Conservation (phyloP, 139 green algal genomes). For the Penium margaritaceum region DNA sequence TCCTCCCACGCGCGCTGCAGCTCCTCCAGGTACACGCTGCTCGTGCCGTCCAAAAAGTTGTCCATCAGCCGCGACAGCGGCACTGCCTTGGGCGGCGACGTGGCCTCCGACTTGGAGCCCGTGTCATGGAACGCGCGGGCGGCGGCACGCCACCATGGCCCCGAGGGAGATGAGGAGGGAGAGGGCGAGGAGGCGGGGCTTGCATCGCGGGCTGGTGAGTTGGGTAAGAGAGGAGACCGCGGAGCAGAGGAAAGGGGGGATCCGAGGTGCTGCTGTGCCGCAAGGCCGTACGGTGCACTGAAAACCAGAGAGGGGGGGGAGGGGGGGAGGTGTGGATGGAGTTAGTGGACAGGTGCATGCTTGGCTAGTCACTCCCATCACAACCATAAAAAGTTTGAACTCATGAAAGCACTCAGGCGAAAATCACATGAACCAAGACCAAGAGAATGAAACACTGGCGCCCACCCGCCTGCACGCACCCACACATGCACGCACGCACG, state of each 20-base stretch:
- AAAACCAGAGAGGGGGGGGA: not conserved
- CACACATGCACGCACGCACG: not conserved
- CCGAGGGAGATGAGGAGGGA: not conserved
- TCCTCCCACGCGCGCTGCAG: slow-evolving; percentile 40
- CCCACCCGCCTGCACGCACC: not conserved
- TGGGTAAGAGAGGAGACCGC: too few species aligned
- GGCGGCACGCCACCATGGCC: not conserved
- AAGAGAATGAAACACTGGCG: not conserved
- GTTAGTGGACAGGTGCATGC: too few species aligned
- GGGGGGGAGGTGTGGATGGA: too few species aligned
- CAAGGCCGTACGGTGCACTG: not conserved
- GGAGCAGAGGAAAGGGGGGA: not conserved
- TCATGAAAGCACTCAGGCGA: too few species aligned
- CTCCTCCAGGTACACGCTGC: slow-evolving; percentile 44
- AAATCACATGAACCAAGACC: too few species aligned
- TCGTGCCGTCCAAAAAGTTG: slow-evolving; percentile 84
- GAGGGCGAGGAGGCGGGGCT: too few species aligned
- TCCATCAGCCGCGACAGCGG: slow-evolving; percentile 83
- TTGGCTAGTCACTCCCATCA: too few species aligned
- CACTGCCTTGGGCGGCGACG: slow-evolving; percentile 60
- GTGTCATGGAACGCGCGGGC: not conserved
- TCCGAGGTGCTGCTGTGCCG: not conserved
- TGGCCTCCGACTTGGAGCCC: not conserved
- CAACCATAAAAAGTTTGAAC: too few species aligned
- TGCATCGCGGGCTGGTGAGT: too few species aligned